These are phyloP conservation scores for Sarocladiaceae sp. DNA, from an alignment of 2,329 filamentous ascomycete species.

Conservation along the genomic window DNA sequence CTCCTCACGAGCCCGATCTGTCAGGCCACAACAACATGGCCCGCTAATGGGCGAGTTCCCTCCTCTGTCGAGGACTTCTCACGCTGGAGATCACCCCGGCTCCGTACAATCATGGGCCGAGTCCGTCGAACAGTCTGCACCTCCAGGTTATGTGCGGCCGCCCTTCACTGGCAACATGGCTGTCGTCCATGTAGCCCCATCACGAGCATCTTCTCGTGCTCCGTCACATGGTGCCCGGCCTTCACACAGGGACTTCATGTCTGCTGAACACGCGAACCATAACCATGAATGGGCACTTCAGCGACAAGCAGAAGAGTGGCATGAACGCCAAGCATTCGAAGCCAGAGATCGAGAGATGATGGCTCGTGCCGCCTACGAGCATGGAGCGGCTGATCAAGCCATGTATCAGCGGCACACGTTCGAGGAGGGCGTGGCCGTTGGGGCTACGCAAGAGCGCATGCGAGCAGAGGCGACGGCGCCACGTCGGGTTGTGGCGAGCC, in stretches of 20 bases:
- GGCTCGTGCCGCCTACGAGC: background rate
- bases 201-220: background rate
- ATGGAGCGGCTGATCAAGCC: background rate
- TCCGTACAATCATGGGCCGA: background rate
- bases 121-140: too few relatives aligned
- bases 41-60: background rate
- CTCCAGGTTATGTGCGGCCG: background rate
- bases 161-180: background rate
- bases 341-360: background rate
- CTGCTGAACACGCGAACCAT: background rate
- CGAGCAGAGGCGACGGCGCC: background rate
- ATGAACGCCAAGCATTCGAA: background rate
- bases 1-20: too few relatives aligned
- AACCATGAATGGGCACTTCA: background rate
- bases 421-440: background rate
- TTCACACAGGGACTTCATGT: background rate
- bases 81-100: background rate
- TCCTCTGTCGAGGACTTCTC: background rate
- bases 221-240: background rate
- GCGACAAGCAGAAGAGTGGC: background rate
- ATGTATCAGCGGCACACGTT: background rate
- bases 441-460: background rate
- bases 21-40: too few relatives aligned
- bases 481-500: background rate
- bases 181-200: background rate